Percentiles rank a stretch among this genome's conserved stretches.
These are phyloP conservation scores for Galerina sulciceps DNA, from an alignment of 768 basidiomycete genomes.

Conservation along the genomic window DNA sequence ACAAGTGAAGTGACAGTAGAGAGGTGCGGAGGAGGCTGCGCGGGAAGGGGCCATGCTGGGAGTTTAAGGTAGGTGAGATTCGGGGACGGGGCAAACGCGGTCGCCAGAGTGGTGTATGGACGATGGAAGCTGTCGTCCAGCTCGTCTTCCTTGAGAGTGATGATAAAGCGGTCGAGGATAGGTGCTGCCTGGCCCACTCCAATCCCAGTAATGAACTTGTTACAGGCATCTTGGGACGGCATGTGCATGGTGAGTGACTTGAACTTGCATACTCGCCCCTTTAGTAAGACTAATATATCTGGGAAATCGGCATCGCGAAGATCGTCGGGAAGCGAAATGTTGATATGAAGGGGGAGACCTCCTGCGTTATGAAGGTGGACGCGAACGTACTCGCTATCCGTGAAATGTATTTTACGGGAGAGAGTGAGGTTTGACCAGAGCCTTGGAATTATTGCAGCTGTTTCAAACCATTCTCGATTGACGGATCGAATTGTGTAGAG, in stretches of 20 bases:
- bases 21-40: background rate
- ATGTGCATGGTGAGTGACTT: background rate
- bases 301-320: background rate
- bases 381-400: background rate
- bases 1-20: conserved; percentile 1
- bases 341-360: conserved; percentile 6
- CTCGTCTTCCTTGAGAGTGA: background rate
- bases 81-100: conserved; percentile 3
- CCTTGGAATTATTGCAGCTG: background rate
- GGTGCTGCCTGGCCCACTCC: conserved; percentile 7
- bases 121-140: background rate
- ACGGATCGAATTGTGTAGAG: conserved; percentile 1
- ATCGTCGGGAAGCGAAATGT: conserved; percentile 2
- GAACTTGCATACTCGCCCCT: background rate
- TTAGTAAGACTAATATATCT: background rate
- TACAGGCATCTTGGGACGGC: background rate
- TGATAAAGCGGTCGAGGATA: background rate
- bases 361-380: background rate
- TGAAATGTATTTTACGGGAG: background rate
- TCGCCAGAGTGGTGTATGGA: background rate
- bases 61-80: background rate
- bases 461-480: background rate
- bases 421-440: conserved; percentile 2
- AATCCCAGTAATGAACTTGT: conserved; percentile 1
- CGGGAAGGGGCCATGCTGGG: conserved; percentile 9